Conservation (phyloP, 352 stramenopile genomes). For the Phytopythium helicoides region DNA sequence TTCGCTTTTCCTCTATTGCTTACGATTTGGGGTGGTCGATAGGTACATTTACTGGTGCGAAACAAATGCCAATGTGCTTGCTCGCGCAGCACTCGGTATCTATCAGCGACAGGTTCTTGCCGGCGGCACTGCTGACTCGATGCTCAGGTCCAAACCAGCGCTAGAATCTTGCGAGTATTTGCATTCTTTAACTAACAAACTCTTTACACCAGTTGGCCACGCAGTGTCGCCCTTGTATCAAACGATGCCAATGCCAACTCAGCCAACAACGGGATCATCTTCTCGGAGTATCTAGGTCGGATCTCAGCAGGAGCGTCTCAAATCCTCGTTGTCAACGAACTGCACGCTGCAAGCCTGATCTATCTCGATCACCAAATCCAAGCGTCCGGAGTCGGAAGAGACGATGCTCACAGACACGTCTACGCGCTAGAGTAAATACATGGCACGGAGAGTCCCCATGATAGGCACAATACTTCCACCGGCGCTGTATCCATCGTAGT, state of each 20-base stretch:
- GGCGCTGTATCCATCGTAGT: constrained; percentile 50
- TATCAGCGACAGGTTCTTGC: constrained; percentile 52
- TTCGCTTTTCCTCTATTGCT: constrained; percentile 1
- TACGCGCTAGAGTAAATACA: constrained; percentile 56
- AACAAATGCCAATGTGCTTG: constrained; percentile 59
- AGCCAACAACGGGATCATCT: constrained; percentile 38
- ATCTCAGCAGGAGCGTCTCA: constrained; percentile 31
- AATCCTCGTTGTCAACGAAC: constrained; percentile 39
- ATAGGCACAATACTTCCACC: constrained; percentile 39
- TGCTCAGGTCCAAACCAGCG: constrained; percentile 37
- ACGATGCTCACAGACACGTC: constrained; percentile 18
- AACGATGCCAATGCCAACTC: constrained; percentile 31
- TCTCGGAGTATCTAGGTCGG: constrained; percentile 63
- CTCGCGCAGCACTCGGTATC: constrained; percentile 34
- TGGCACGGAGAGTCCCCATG: constrained; percentile 49
- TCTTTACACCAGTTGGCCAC: constrained; percentile 43
- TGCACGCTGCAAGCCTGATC: constrained; percentile 46
- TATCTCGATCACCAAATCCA: constrained; percentile 57
- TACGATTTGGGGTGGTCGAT: neutral
- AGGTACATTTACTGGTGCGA: constrained; percentile 76
- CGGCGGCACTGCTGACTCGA: constrained; percentile 45
- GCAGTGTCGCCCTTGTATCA: constrained; percentile 41
- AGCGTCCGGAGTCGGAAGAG: constrained; percentile 17
- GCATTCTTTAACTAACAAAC: neutral
- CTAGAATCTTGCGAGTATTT: neutral